Conservation (phyloP, 331 rosid species). For the Acacia pycnantha region DNA sequence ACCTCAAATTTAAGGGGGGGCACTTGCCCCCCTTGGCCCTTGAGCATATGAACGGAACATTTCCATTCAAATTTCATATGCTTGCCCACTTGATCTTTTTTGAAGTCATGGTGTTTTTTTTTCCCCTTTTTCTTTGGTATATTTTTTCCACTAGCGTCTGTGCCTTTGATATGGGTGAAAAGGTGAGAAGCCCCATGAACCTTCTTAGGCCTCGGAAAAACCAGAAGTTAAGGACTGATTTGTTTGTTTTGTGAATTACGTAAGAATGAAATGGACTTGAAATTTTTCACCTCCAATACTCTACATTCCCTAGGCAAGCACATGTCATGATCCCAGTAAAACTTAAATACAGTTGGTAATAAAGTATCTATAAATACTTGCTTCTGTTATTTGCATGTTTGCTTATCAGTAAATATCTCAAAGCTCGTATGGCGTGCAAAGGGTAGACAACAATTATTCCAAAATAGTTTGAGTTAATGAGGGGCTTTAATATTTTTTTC, state of each 20-base stretch:
- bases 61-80: constrained; percentile 12
- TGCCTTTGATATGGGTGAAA: background rate
- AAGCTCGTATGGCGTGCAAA: background rate
- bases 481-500: background rate
- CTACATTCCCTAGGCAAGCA: background rate
- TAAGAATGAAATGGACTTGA: background rate
- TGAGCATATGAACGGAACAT: background rate
- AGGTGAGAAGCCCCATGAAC: background rate
- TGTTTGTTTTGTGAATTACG: background rate
- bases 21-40: too few species aligned
- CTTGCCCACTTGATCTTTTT: background rate
- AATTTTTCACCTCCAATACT: background rate
- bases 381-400: background rate
- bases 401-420: background rate
- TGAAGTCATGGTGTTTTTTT: background rate
- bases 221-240: background rate
- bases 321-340: background rate
- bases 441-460: background rate
- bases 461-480: background rate
- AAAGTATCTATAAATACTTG: background rate
- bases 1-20: too few species aligned
- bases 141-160: background rate
- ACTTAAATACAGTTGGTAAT: background rate
- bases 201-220: background rate
- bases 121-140: background rate